Evolutionary conservation across 441 rosid species (phyloP), one percentile per base, ranked within the genome.

Genomic region (Populus tomentosa): DNA sequence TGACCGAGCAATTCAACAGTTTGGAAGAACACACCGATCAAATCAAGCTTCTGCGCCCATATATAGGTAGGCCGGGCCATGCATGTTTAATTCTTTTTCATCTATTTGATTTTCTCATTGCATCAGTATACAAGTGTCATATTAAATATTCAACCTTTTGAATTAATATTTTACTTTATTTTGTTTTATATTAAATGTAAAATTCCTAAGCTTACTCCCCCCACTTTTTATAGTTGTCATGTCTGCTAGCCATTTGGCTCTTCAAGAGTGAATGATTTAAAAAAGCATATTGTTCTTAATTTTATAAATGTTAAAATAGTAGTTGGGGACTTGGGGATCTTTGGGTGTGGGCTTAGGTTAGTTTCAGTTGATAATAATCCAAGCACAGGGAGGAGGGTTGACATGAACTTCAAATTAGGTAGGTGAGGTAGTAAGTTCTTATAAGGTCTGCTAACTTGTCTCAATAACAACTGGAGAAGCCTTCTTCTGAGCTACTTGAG

Each of bases 21-120:
- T 96, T 80, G 99, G 99, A 78, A 89, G 99, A 89, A 96, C 98
- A 74, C 99, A 94, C 83, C 90, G 99, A 73, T 96, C 99, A 70
- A 96, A 96, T 85, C 99, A 96, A 89, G 96, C 98, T 82, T 96
- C 99, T 76, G 99, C 99, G 71, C 99, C 99, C 78, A 93, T 91
- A 78, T 96, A 96, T 84, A 92, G 99, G 98, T 96, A 80, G 80
- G 78, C 56, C 35, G 72, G 28, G 40, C 74, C 66, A 62, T 82
- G 69, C 77, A 35, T 79, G 62, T 70, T 56, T 42, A 16, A 21
- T 68, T 80, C 69, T 76, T n/a, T 68, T 78, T 69, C 76, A 69
- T 71, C 13, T 24, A 21, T 65, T 35, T 69, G 32, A 6, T 38
- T 36, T 10, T 14, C 28, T 30, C 65, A 33, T n/a, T 61, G 33